Base-by-base conservation (phyloP, 2,329 filamentous ascomycete species). In the Ophiocordyceps australis region DNA sequence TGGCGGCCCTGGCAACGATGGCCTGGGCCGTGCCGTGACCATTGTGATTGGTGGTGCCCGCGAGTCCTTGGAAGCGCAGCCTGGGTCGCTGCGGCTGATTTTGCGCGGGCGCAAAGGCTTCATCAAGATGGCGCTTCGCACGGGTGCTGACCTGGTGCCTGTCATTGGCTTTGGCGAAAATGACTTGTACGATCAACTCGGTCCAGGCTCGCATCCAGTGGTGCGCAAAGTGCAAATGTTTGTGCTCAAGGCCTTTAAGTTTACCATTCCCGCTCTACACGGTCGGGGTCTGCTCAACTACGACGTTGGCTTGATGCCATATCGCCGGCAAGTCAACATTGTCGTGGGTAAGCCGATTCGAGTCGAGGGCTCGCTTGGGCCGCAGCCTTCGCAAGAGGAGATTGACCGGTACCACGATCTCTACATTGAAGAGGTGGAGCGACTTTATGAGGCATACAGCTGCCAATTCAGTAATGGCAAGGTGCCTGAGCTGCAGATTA, bases 221-320 rank as follows among this genome's bases (percentile, higher is more conserved):
- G 68, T 95, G 28, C 78, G 86, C 55, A 73, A 70, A 42, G 52
- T 79, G 20, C 89, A 98, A 52, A 71, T 93, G 55, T 54, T 83
- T 16, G 57, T 91, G 29, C 86, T 95, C 52, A 78, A 76, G 38
- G 58, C 77, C 5, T 72, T 91, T 59, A 91, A 91, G 26, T 98
- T 94, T 41, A 95, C 89, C 0, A 63, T 95, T 9, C 85, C 89
- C 1, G 65, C 92, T 16, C 77, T 94, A 40, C 83, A 93, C 47
- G 86, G 85, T 3, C 59, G 85, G 15, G 86, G 86, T 9, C 74
- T 95, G 21, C 93, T 95, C 55, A 98, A 98, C 50, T 95, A 98
- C 45, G 89, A 98, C 47, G 81, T 94, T 10, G 89, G 89, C 4
- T 57, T 95, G 40, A 83, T 95, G 80, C 89, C 89, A 1, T 95